Conservation (phyloP, 2,329 filamentous ascomycete genomes). For the Paracamarosporium sp. region DNA sequence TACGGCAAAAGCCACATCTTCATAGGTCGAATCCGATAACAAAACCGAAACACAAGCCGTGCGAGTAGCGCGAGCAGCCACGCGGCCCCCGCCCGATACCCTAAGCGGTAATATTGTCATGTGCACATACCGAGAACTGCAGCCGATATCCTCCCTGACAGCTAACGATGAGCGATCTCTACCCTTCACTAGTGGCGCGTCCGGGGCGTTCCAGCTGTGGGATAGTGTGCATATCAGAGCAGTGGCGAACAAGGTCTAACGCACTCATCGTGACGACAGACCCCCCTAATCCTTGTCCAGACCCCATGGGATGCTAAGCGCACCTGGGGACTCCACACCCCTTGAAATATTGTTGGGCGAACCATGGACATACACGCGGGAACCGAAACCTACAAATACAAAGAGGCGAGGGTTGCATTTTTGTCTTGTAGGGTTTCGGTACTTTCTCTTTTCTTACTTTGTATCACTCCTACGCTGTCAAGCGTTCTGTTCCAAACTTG, state of each 20-base stretch:
- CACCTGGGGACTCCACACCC: constrained; percentile 26
- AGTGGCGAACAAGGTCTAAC: constrained; percentile 11
- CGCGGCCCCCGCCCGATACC: neutral
- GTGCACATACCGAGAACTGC: constrained; percentile 3
- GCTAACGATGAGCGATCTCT: neutral
- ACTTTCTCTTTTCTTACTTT: neutral
- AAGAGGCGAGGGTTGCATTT: constrained; percentile 13
- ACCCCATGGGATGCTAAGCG: constrained; percentile 17
- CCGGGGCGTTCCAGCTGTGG: neutral
- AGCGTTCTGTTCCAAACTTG: neutral
- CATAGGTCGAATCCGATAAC: neutral
- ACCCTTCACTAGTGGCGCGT: neutral
- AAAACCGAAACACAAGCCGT: neutral
- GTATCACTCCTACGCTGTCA: neutral
- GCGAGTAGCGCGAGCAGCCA: neutral
- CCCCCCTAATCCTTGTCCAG: constrained; percentile 12
- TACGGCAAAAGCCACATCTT: neutral
- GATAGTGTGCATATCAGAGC: neutral
- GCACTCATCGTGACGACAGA: constrained; percentile 15
- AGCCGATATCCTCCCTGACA: neutral
- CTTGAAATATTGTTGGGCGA: constrained; percentile 10
- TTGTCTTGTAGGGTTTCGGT: neutral
- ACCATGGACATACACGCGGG: neutral
- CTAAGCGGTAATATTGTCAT: neutral
- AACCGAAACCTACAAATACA: constrained; percentile 13